phyloP scores from a whole-genome alignment of 352 stramenopile species.

The Phytopythium delawarense region DNA sequence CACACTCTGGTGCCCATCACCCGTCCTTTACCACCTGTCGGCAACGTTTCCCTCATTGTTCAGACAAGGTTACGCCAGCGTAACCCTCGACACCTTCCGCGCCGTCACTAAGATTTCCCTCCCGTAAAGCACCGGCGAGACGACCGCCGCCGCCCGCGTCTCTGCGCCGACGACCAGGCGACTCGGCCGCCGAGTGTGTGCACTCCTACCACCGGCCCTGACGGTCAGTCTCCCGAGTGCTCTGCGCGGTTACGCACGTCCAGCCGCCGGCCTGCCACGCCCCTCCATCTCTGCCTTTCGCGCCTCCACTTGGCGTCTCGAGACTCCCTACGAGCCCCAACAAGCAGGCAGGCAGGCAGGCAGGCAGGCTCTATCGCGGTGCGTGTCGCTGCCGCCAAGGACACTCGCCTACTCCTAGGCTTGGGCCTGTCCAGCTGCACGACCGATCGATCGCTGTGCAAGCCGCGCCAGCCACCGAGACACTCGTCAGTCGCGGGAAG shows the following conservation, averaged over 20 bases:
- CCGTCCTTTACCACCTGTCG: neutral
- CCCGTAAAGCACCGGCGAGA: too few species aligned
- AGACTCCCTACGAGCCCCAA: too few species aligned
- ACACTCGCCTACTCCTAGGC: neutral
- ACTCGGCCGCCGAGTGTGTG: neutral
- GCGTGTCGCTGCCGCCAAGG: neutral
- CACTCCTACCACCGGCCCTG: too few species aligned
- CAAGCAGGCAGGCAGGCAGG: too few species aligned
- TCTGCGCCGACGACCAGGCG: neutral
- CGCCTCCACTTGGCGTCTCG: neutral
- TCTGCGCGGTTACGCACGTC: too few species aligned
- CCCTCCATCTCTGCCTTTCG: neutral
- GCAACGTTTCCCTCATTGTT: neutral
- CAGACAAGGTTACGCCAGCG: neutral
- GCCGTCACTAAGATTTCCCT: neutral
- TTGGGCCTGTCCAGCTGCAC: too few species aligned
- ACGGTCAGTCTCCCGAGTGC: too few species aligned
- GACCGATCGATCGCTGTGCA: too few species aligned
- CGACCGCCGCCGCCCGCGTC: neutral
- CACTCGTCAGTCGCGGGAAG: neutral
- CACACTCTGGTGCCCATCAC: neutral
- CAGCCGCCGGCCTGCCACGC: too few species aligned
- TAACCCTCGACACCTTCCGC: neutral
- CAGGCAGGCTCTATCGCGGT: neutral
- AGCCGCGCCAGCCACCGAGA: neutral